A percentile compares a stretch with the other conserved stretches of the same genome.
These are phyloP conservation scores for Euphorbia celastroides DNA, from an alignment of 441 rosid species.

Conservation along the genomic window DNA sequence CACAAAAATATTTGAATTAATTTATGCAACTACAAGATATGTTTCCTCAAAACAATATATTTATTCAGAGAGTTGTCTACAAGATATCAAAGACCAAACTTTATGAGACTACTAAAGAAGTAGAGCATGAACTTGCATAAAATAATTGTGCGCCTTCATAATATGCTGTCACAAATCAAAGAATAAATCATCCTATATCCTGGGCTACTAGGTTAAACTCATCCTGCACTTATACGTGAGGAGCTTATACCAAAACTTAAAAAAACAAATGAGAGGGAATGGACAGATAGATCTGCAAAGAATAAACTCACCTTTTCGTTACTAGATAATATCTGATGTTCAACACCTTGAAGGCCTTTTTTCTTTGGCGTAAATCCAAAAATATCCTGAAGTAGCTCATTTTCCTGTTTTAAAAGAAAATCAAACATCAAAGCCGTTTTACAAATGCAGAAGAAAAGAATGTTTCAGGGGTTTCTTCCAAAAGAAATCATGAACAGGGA, in stretches of 20 bases:
- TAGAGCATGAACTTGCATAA: too few relatives aligned
- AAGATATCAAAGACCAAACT: too few relatives aligned
- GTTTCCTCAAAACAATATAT: too few relatives aligned
- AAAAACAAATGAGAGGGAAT: background rate
- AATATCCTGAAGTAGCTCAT: conserved; percentile 75
- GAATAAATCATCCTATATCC: too few relatives aligned
- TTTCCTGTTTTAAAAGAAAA: conserved; percentile 49
- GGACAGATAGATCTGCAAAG: background rate
- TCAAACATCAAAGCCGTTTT: background rate
- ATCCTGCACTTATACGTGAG: background rate
- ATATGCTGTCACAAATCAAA: too few relatives aligned
- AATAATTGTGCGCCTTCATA: too few relatives aligned
- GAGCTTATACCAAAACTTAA: background rate
- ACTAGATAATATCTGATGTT: conserved; percentile 34
- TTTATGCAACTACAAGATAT: too few relatives aligned
- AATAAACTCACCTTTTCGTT: conserved; percentile 60
- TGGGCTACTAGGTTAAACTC: too few relatives aligned
- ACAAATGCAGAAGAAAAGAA: background rate
- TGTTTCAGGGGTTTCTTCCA: background rate
- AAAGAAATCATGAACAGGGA: background rate
- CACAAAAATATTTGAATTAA: too few relatives aligned
- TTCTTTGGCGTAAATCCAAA: conserved; percentile 69
- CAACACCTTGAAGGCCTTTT: conserved; percentile 34
- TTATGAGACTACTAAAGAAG: too few relatives aligned
- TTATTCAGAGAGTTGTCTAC: too few relatives aligned